phyloP scores from a whole-genome alignment of 73 alveolate genomes.

The Paramecium octaurelia region DNA sequence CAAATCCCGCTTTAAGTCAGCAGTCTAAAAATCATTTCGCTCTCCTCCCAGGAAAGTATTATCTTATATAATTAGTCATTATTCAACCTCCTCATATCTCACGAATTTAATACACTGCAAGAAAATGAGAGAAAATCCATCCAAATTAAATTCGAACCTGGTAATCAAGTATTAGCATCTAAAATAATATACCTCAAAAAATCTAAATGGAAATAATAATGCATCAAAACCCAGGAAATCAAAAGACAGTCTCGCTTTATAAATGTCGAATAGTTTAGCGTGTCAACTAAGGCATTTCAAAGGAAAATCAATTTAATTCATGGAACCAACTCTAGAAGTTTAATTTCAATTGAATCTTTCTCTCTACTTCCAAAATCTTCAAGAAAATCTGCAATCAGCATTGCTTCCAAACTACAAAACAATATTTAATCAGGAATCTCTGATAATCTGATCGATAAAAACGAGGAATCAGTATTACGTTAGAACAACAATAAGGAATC shows the following conservation, averaged over 20 bases:
- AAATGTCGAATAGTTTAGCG: not conserved
- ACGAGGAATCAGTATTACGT: not conserved
- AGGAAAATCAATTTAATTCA: not conserved
- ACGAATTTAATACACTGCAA: not conserved
- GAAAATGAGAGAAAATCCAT: conserved; percentile 1
- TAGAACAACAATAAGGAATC: not conserved
- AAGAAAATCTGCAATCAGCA: not conserved
- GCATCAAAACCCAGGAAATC: not conserved
- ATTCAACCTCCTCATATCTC: not conserved
- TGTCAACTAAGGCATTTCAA: not conserved
- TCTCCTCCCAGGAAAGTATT: not conserved
- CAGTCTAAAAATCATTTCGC: not conserved
- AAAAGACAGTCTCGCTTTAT: not conserved
- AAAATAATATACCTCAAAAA: not conserved
- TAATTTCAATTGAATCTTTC: not conserved
- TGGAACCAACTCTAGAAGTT: not conserved
- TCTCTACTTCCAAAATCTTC: not conserved
- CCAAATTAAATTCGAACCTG: not conserved
- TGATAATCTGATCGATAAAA: not conserved
- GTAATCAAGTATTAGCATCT: not conserved
- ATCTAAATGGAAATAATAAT: not conserved
- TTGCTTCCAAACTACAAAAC: not conserved
- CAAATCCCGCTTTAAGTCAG: not conserved
- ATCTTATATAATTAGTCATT: not conserved
- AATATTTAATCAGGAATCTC: not conserved